Evolutionary conservation across 257 asterid species (phyloP).

Genomic region (Knoxia roxburghii): DNA sequence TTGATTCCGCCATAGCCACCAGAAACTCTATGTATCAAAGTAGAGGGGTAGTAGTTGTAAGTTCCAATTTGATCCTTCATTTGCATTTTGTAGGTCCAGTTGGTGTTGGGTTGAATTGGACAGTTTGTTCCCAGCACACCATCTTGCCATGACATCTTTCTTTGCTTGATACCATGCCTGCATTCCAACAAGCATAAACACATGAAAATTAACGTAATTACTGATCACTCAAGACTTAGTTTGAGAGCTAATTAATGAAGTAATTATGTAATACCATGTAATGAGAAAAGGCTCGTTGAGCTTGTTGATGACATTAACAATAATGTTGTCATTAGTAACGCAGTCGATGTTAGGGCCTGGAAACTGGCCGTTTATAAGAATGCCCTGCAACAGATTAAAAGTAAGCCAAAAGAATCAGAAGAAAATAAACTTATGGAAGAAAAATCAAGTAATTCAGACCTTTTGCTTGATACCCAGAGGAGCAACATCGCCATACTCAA

Average conservation of each 20-base stretch:
- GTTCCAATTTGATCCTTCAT: slow-evolving; percentile 83
- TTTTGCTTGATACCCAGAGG: slow-evolving; percentile 68
- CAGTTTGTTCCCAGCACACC: slow-evolving; percentile 94
- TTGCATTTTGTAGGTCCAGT: slow-evolving; percentile 79
- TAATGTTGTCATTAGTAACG: slow-evolving; percentile 62
- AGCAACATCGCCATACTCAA: slow-evolving; percentile 51
- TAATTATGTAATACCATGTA: slow-evolving; percentile 47
- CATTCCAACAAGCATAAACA: too few species aligned
- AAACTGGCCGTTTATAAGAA: slow-evolving; percentile 70
- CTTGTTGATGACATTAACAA: slow-evolving; percentile 50
- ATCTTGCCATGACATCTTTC: slow-evolving; percentile 75
- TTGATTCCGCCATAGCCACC: slow-evolving; percentile 82
- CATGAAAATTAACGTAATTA: too few species aligned
- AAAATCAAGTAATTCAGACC: slow-evolving; percentile 26
- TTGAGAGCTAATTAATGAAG: too few species aligned
- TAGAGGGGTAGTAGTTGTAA: slow-evolving; percentile 60
- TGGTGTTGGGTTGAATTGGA: slow-evolving; percentile 71
- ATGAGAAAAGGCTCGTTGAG: slow-evolving; percentile 66
- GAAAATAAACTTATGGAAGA: too few species aligned
- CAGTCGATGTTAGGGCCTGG: slow-evolving; percentile 70
- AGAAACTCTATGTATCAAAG: slow-evolving; percentile 58
- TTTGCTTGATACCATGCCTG: slow-evolving; percentile 78
- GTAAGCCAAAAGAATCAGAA: not conserved
- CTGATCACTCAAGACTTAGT: too few species aligned
- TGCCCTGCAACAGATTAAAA: slow-evolving; percentile 64